Percentiles rank a stretch among this genome's conserved stretches.
phyloP scores from a whole-genome alignment of 2,329 filamentous ascomycete species.

The Talaromyces piceae region DNA sequence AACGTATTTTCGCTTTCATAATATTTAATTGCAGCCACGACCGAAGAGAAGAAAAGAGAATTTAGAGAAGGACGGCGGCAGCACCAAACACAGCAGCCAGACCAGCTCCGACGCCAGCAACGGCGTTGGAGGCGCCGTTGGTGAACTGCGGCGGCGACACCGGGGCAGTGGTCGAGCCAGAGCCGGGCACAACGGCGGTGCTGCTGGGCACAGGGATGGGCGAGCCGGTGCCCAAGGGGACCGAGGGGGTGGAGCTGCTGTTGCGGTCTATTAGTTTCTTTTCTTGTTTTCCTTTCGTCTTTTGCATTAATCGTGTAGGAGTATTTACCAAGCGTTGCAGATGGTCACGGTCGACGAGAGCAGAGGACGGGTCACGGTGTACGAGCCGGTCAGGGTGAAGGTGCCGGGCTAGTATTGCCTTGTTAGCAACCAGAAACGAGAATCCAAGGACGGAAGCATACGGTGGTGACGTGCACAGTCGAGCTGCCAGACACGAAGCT shows the following conservation, averaged over 20 bases:
- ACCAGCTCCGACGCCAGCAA: slow-evolving; percentile 42
- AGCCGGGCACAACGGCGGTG: slow-evolving; percentile 17
- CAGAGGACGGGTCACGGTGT: slow-evolving; percentile 53
- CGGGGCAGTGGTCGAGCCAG: slow-evolving; percentile 12
- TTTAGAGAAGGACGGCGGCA: slow-evolving; percentile 41
- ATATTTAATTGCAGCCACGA: not conserved
- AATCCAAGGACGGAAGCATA: slow-evolving; percentile 25
- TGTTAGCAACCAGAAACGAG: not conserved
- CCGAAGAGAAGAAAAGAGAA: not conserved
- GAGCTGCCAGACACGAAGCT: slow-evolving; percentile 55
- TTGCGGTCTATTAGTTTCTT: slow-evolving; percentile 2
- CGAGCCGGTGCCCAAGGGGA: slow-evolving; percentile 6
- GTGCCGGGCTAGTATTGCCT: slow-evolving; percentile 54
- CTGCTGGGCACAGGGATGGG: slow-evolving; percentile 12
- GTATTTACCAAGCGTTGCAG: slow-evolving; percentile 35
- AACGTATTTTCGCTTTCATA: too few species aligned
- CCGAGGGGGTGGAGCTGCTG: slow-evolving; percentile 5
- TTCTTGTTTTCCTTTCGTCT: too few species aligned
- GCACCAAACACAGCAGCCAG: slow-evolving; percentile 48
- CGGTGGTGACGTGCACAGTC: slow-evolving; percentile 63
- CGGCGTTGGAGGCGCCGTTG: slow-evolving; percentile 45
- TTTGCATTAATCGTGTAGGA: too few species aligned
- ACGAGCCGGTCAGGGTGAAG: slow-evolving; percentile 66
- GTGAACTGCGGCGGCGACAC: slow-evolving; percentile 32
- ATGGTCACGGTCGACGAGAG: slow-evolving; percentile 46